Conservation (phyloP, 2,329 filamentous ascomycete genomes). For the Pezicula radicicola region DNA sequence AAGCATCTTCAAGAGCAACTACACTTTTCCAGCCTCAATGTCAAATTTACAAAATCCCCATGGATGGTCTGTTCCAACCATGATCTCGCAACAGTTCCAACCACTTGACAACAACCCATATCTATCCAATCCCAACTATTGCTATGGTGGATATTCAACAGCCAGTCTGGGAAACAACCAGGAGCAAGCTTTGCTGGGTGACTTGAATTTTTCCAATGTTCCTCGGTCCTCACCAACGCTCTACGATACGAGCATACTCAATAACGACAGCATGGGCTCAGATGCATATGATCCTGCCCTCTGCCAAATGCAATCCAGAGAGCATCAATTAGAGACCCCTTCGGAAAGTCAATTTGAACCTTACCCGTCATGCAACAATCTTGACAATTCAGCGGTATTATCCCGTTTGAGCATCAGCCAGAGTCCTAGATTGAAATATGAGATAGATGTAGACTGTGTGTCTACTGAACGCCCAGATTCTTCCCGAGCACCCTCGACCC, state of each 20-base stretch:
- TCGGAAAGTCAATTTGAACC: neutral
- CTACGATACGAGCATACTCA: conserved; percentile 10
- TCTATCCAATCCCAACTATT: conserved; percentile 4
- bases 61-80: conserved; percentile 13
- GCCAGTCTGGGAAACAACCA: conserved; percentile 12
- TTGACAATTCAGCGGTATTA: conserved; percentile 12
- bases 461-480: conserved; percentile 7
- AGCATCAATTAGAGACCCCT: conserved; percentile 2
- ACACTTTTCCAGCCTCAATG: conserved; percentile 14
- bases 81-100: conserved; percentile 9
- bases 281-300: conserved; percentile 11
- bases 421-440: conserved; percentile 6
- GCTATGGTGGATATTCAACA: conserved; percentile 19
- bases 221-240: conserved; percentile 16
- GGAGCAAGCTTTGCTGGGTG: conserved; percentile 3
- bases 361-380: conserved; percentile 4
- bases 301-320: conserved; percentile 13
- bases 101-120: conserved; percentile 1
- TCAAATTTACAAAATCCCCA: conserved; percentile 14
- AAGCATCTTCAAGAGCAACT: conserved; percentile 12
- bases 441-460: neutral
- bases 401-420: conserved; percentile 14
- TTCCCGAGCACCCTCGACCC: conserved; percentile 13
- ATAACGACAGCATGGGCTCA: conserved; percentile 10
- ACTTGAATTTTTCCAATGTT: conserved; percentile 7